Conservation (phyloP, 2,329 filamentous ascomycete genomes). For the Aspergillus caelatus region DNA sequence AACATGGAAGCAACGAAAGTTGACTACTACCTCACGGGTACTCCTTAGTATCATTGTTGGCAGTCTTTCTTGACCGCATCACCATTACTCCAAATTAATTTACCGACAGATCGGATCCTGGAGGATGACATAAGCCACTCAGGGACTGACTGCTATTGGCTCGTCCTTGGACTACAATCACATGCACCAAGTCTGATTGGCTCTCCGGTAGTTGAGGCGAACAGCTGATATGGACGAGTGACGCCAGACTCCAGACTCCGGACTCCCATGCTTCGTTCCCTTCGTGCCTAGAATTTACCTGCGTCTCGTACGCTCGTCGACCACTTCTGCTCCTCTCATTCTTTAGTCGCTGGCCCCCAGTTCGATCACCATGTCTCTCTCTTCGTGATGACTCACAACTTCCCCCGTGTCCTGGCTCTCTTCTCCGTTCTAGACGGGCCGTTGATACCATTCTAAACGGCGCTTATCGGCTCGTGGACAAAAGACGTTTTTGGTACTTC, state of each 20-base stretch:
- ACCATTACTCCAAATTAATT: neutral
- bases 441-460: slow-evolving; percentile 8
- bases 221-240: slow-evolving; percentile 31
- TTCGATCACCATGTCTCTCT: slow-evolving; percentile 10
- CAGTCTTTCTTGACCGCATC: neutral
- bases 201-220: neutral
- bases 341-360: neutral
- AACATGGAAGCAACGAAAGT: no score
- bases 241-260: slow-evolving; percentile 22
- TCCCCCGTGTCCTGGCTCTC: slow-evolving; percentile 5
- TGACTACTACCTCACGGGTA: neutral
- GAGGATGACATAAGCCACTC: slow-evolving; percentile 18
- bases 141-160: slow-evolving; percentile 13
- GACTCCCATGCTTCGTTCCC: slow-evolving; percentile 9
- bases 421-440: slow-evolving; percentile 1
- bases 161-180: slow-evolving; percentile 11
- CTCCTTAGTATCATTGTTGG: neutral
- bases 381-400: slow-evolving; percentile 14
- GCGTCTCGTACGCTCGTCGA: slow-evolving; percentile 17
- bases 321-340: slow-evolving; percentile 14
- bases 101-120: slow-evolving; percentile 2
- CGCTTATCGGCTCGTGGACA: slow-evolving; percentile 17
- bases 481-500: slow-evolving; percentile 11
- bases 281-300: slow-evolving; percentile 16
- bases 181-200: slow-evolving; percentile 24